Percentiles rank a stretch among this genome's conserved stretches.
Conservation (phyloP, 805 yeast species). For the Metschnikowia colocasiae region DNA sequence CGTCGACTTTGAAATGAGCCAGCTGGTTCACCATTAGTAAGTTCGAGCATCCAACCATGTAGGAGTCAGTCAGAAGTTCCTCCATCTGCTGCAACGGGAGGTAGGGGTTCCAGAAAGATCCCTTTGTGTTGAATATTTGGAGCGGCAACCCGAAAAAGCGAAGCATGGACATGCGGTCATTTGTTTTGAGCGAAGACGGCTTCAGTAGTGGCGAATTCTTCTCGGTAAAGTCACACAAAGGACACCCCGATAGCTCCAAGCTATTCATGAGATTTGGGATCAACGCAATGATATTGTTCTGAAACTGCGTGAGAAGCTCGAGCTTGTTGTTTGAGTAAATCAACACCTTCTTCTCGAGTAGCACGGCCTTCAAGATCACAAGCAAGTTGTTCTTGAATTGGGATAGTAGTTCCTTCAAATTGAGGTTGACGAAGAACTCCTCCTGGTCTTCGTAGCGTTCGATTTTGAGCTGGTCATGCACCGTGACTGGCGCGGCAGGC, state of each 20-base stretch:
- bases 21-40: conserved; percentile 66
- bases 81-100: conserved; percentile 90
- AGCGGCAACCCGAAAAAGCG: conserved; percentile 85
- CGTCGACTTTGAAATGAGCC: conserved; percentile 57
- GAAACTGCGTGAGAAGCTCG: conserved; percentile 74
- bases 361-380: conserved; percentile 67
- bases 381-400: conserved; percentile 58
- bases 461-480: conserved; percentile 15
- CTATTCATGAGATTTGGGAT: conserved; percentile 76
- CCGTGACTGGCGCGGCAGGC: background rate
- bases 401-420: conserved; percentile 60
- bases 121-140: conserved; percentile 72
- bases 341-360: conserved; percentile 70
- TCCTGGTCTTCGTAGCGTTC: conserved; percentile 29
- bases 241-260: conserved; percentile 77
- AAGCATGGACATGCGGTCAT: conserved; percentile 73
- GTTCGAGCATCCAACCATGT: conserved; percentile 84
- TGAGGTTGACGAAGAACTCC: conserved; percentile 59
- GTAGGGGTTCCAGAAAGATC: conserved; percentile 89
- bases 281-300: conserved; percentile 77
- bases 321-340: conserved; percentile 74
- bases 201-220: conserved; percentile 47
- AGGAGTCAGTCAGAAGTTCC: conserved; percentile 64
- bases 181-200: conserved; percentile 68
- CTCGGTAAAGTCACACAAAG: conserved; percentile 52